phyloP scores from a whole-genome alignment of 2,329 filamentous ascomycete species.

The Emergomyces orientalis region DNA sequence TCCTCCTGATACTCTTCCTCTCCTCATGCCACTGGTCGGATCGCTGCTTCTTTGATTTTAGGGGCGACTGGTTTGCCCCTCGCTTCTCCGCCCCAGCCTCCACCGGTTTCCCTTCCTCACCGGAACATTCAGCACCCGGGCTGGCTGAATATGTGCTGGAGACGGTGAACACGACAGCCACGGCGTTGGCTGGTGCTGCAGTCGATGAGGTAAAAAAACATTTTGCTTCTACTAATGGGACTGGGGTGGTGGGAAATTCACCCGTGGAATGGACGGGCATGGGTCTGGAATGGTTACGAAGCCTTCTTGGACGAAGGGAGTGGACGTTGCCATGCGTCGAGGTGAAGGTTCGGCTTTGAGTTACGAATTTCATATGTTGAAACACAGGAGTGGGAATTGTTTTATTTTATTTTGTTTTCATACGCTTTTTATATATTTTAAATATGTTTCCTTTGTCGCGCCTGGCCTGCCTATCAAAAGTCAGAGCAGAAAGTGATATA shows the following conservation, averaged over 20 bases:
- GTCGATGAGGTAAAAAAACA: constrained; percentile 49
- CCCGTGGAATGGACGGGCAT: constrained; percentile 63
- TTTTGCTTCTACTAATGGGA: constrained; percentile 20
- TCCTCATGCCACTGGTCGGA: constrained; percentile 86
- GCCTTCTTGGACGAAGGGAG: constrained; percentile 69
- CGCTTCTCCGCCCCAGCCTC: constrained; percentile 39
- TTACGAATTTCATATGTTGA: background rate
- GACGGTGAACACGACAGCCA: constrained; percentile 59
- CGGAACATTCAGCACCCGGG: constrained; percentile 19
- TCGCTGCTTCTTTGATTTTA: constrained; percentile 86
- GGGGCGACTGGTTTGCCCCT: constrained; percentile 88
- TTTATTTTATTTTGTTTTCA: background rate
- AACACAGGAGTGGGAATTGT: background rate
- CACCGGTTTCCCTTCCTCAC: constrained; percentile 7
- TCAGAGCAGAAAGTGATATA: background rate
- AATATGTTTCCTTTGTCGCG: background rate
- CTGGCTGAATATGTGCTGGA: constrained; percentile 33
- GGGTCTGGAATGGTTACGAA: constrained; percentile 78
- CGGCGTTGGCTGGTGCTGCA: constrained; percentile 57
- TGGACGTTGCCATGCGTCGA: constrained; percentile 90
- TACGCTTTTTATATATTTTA: background rate
- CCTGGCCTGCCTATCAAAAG: background rate
- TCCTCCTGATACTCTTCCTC: constrained; percentile 88
- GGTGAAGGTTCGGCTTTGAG: constrained; percentile 66
- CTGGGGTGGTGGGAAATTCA: constrained; percentile 26